Percentiles rank a stretch among this genome's conserved stretches.
Conservation (phyloP, 768 basidiomycete species). For the Mycena galericulata region DNA sequence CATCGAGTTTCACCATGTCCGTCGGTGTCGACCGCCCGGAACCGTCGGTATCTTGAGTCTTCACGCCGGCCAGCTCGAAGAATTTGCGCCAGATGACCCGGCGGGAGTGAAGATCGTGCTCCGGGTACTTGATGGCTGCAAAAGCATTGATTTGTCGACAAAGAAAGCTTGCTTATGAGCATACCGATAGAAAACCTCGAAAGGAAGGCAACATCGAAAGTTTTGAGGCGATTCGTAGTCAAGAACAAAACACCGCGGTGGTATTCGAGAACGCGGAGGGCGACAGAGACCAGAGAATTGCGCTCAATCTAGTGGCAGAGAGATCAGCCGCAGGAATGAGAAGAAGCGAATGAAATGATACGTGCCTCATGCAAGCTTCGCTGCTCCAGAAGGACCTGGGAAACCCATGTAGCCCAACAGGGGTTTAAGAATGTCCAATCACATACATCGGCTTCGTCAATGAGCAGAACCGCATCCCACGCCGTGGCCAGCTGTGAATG, state of each 20-base stretch:
- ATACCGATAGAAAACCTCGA: slow-evolving; percentile 50
- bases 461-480: slow-evolving; percentile 40
- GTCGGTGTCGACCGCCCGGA: slow-evolving; percentile 22
- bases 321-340: not conserved
- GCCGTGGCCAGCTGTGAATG: slow-evolving; percentile 32
- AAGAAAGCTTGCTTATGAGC: not conserved
- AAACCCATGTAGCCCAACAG: not conserved
- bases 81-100: slow-evolving; percentile 41
- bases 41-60: slow-evolving; percentile 7
- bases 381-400: slow-evolving; percentile 39
- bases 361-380: slow-evolving; percentile 36
- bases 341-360: not conserved
- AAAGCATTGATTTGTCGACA: not conserved
- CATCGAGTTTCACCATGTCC: slow-evolving; percentile 20
- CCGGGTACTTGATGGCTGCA: slow-evolving; percentile 42
- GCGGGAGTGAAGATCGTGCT: slow-evolving; percentile 38
- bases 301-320: slow-evolving; percentile 25
- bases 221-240: slow-evolving; percentile 51
- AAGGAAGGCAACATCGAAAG: slow-evolving; percentile 54
- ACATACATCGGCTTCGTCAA: slow-evolving; percentile 42
- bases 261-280: slow-evolving; percentile 48
- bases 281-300: slow-evolving; percentile 42
- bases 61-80: slow-evolving; percentile 36
- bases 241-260: slow-evolving; percentile 54
- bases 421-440: not conserved